A percentile compares a stretch with the other conserved stretches of the same genome.
Evolutionary conservation across 1,284 basidiomycete species (phyloP).

Genomic region (Austropuccinia psidii): DNA sequence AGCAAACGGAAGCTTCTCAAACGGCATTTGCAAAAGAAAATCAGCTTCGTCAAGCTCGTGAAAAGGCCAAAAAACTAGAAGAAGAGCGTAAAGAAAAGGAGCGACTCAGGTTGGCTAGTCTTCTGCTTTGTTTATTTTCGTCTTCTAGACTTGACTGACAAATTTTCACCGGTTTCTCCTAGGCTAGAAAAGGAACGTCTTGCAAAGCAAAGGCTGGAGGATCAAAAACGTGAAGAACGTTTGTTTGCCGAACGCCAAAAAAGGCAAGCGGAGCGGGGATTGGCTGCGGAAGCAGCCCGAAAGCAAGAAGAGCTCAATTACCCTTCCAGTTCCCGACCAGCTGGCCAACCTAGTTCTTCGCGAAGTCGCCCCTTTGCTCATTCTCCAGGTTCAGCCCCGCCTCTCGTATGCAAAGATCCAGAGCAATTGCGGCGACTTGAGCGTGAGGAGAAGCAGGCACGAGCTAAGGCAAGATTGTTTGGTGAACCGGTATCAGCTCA

Average conservation of each 20-base stretch:
- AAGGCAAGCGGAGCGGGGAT: constrained; percentile 6
- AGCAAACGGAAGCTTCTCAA: constrained; percentile 33
- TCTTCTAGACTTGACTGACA: too few species aligned
- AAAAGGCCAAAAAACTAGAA: constrained; percentile 20
- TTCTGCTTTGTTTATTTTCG: not conserved
- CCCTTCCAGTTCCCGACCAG: not conserved
- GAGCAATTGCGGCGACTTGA: constrained; percentile 24
- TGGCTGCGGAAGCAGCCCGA: not conserved
- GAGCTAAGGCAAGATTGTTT: constrained; percentile 23
- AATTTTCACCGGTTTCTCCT: not conserved
- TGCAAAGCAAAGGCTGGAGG: constrained; percentile 16
- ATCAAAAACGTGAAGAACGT: constrained; percentile 13
- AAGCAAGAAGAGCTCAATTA: constrained; percentile 1
- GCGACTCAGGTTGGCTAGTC: not conserved
- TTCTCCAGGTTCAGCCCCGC: not conserved
- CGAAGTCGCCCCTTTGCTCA: not conserved
- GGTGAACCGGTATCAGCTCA: constrained; percentile 17
- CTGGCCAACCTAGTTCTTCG: not conserved
- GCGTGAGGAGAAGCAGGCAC: constrained; percentile 23
- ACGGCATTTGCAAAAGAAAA: constrained; percentile 25
- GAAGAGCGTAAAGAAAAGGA: constrained; percentile 35
- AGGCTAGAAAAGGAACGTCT: constrained; percentile 31
- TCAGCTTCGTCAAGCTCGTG: constrained; percentile 19
- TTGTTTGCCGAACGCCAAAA: constrained; percentile 14
- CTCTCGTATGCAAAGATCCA: constrained; percentile 2